Evolutionary conservation across 257 asterid species (phyloP).

Genomic region (Apocynum venetum): DNA sequence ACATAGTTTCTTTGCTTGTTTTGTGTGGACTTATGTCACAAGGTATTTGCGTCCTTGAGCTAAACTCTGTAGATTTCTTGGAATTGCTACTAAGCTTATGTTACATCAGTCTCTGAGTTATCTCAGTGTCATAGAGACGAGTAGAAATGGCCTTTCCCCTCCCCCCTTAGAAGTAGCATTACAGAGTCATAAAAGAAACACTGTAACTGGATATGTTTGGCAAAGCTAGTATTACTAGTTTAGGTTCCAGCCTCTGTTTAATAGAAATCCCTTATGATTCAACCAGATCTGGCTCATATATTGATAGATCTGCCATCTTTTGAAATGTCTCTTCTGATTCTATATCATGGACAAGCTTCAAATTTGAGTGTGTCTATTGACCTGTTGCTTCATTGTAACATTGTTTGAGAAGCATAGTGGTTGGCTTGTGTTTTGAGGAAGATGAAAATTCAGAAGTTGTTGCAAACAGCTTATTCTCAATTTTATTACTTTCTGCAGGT

Average conservation of each 20-base stretch:
- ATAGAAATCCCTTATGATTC: no score
- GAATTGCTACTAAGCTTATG: neutral
- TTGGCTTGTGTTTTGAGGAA: neutral
- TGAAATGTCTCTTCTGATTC: no score
- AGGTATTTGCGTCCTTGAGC: neutral
- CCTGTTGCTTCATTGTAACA: neutral
- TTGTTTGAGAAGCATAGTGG: neutral
- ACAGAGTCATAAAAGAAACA: neutral
- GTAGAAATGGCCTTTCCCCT: no score
- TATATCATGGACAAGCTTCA: neutral
- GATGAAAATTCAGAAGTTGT: neutral
- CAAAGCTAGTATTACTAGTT: neutral
- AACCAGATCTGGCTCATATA: no score
- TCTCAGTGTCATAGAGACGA: no score
- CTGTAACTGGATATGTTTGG: neutral
- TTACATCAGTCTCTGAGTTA: neutral
- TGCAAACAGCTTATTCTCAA: neutral
- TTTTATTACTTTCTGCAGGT: conserved; percentile 40
- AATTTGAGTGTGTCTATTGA: neutral
- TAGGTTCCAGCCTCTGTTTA: neutral
- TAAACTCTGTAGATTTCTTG: neutral
- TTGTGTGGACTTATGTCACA: neutral
- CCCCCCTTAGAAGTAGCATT: no score
- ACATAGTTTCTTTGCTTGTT: neutral
- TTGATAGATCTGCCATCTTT: no score